Percentiles rank a stretch among this genome's conserved stretches.
Conservation (phyloP, 768 basidiomycete genomes). For the Chalciporus pseudorubinellus region DNA sequence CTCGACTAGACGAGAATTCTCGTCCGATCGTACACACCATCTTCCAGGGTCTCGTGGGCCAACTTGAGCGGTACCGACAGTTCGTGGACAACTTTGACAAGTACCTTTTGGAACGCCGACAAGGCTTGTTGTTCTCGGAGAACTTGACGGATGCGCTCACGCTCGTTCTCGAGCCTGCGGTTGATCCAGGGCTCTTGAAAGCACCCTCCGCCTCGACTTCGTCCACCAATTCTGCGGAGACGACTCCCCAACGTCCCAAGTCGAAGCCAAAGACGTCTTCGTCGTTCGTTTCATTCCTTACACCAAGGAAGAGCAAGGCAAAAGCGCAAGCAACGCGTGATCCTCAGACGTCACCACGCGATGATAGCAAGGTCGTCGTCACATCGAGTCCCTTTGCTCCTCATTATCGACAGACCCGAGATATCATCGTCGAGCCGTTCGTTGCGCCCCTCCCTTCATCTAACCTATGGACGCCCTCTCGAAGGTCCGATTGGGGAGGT, state of each 20-base stretch:
- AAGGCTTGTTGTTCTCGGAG: constrained; percentile 88
- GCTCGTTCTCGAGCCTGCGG: constrained; percentile 61
- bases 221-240: constrained; percentile 30
- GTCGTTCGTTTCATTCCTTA: constrained; percentile 73
- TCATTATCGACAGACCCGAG: constrained; percentile 78
- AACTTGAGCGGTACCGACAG: constrained; percentile 78
- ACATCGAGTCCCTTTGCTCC: constrained; percentile 77
- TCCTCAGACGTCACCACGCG: constrained; percentile 46
- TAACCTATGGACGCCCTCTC: constrained; percentile 63
- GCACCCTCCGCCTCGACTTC: constrained; percentile 22
- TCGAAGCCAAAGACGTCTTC: constrained; percentile 53
- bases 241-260: constrained; percentile 41
- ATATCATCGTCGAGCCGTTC: constrained; percentile 70
- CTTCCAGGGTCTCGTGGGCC: constrained; percentile 74
- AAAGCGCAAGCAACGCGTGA: constrained; percentile 34
- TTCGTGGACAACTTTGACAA: constrained; percentile 78
- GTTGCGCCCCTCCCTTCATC: constrained; percentile 55
- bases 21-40: constrained; percentile 81
- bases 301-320: constrained; percentile 68
- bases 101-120: constrained; percentile 80
- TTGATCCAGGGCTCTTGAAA: constrained; percentile 36
- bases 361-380: constrained; percentile 41
- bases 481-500: constrained; percentile 48
- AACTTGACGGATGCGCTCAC: constrained; percentile 88
- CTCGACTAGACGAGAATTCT: constrained; percentile 65